Evolutionary conservation across 1,284 basidiomycete genomes (phyloP).

Genomic region (Caloboletus firmus): DNA sequence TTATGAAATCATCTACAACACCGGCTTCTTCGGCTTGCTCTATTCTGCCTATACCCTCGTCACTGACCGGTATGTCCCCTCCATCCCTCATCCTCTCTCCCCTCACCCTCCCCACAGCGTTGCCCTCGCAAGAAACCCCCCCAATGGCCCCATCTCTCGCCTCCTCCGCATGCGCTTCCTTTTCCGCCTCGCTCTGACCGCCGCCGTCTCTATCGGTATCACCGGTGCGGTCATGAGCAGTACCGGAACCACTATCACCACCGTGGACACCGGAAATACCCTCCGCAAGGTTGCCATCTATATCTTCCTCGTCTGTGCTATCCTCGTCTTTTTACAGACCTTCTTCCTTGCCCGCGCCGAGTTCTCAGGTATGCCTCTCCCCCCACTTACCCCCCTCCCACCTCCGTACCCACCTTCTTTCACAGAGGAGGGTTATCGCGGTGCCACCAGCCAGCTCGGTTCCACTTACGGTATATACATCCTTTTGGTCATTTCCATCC

Average conservation of each 20-base stretch:
- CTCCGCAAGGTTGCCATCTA: conserved; percentile 40
- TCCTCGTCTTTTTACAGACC: conserved; percentile 38
- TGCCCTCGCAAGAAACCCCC: conserved; percentile 20
- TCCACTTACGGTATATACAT: conserved; percentile 36
- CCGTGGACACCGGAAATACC: conserved; percentile 16
- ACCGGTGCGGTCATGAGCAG: conserved; percentile 28
- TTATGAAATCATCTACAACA: conserved; percentile 35
- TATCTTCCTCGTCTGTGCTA: conserved; percentile 46
- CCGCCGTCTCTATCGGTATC: conserved; percentile 42
- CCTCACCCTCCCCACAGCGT: conserved; percentile 10
- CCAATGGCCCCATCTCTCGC: conserved; percentile 35
- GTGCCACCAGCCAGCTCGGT: conserved; percentile 29
- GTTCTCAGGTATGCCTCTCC: conserved; percentile 10
- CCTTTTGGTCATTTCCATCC: conserved; percentile 37
- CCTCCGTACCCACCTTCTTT: not conserved
- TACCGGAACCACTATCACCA: not conserved
- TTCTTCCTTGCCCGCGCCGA: conserved; percentile 32
- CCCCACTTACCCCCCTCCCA: not conserved
- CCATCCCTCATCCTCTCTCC: rapidly evolving
- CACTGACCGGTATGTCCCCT: conserved; percentile 36
- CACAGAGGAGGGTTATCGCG: conserved; percentile 12
- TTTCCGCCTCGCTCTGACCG: conserved; percentile 30
- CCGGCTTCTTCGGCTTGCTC: conserved; percentile 41
- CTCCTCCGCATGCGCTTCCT: conserved; percentile 36
- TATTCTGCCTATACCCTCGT: conserved; percentile 36